Percentiles rank a stretch among this genome's conserved stretches.
These are phyloP conservation scores for Diplogelasinospora grovesii DNA, from an alignment of 495 filamentous ascomycete species.

Conservation along the genomic window DNA sequence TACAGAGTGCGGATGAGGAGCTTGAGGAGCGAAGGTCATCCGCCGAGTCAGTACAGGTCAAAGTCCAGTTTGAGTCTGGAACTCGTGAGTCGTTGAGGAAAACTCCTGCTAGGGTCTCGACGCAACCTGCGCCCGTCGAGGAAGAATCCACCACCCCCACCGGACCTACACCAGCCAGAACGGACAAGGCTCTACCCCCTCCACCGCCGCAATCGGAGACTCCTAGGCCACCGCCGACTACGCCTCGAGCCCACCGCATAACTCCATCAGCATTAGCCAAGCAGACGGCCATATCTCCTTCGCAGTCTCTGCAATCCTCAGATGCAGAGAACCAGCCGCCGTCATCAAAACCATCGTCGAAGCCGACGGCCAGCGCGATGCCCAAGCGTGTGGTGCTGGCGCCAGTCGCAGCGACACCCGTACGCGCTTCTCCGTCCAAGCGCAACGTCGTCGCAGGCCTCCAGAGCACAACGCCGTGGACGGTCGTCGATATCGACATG, in stretches of 20 bases:
- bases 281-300: conserved; percentile 42
- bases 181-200: conserved; percentile 25
- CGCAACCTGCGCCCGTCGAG: conserved; percentile 14
- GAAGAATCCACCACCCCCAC: conserved; percentile 7
- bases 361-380: conserved; percentile 33
- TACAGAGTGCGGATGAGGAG: conserved; percentile 10
- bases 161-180: conserved; percentile 9
- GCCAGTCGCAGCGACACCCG: conserved; percentile 53
- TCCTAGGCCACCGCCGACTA: conserved; percentile 24
- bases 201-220: conserved; percentile 19
- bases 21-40: conserved; percentile 9
- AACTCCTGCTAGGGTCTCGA: conserved; percentile 5
- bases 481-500: conserved; percentile 61
- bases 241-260: conserved; percentile 23
- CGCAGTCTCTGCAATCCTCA: conserved; percentile 67
- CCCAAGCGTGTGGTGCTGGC: conserved; percentile 31
- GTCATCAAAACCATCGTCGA: conserved; percentile 57
- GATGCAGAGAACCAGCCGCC: conserved; percentile 75
- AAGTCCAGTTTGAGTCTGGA: conserved; percentile 6
- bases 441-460: conserved; percentile 52
- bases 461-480: conserved; percentile 62
- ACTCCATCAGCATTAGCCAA: conserved; percentile 27
- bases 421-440: conserved; percentile 54
- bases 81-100: conserved; percentile 11
- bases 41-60: conserved; percentile 3